Evolutionary conservation across 768 basidiomycete species (phyloP).

Genomic region (Pleurotus eryngii): DNA sequence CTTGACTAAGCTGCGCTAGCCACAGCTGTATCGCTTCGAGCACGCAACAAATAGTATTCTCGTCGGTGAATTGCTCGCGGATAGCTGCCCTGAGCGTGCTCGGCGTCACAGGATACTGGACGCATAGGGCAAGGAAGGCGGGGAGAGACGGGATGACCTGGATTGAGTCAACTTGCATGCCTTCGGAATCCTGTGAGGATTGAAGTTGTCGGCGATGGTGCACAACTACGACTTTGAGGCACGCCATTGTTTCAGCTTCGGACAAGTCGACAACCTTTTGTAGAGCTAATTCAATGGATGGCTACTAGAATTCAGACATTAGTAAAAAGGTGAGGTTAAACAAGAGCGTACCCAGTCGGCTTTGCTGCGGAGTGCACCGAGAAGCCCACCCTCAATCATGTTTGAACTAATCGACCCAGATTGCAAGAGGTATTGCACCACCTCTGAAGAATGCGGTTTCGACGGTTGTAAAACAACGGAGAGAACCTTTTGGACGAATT

Average conservation of each 20-base stretch:
- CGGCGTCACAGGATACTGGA: conserved; percentile 36
- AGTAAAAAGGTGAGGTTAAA: neutral
- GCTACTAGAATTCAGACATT: conserved; percentile 22
- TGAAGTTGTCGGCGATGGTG: conserved; percentile 25
- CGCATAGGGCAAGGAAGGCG: conserved; percentile 31
- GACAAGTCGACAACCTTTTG: conserved; percentile 57
- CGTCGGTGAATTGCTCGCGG: conserved; percentile 44
- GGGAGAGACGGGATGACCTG: conserved; percentile 26
- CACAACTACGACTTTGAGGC: conserved; percentile 42
- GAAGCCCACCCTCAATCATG: conserved; percentile 61
- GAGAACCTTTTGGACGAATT: conserved; percentile 60
- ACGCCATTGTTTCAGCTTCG: conserved; percentile 59
- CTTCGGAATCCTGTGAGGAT: conserved; percentile 27
- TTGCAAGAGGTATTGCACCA: conserved; percentile 57
- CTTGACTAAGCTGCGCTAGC: conserved; percentile 36
- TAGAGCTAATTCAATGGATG: conserved; percentile 49
- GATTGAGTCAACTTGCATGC: conserved; percentile 35
- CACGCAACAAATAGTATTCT: conserved; percentile 44
- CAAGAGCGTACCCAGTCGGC: conserved; percentile 63
- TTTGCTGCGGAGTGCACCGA: conserved; percentile 47
- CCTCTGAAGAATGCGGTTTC: conserved; percentile 51
- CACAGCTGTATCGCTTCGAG: conserved; percentile 48
- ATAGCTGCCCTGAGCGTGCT: conserved; percentile 46
- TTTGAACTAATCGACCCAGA: conserved; percentile 50
- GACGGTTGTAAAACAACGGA: conserved; percentile 44